phyloP scores from a whole-genome alignment of 352 stramenopile genomes.

The Globisporangium apiculatum region DNA sequence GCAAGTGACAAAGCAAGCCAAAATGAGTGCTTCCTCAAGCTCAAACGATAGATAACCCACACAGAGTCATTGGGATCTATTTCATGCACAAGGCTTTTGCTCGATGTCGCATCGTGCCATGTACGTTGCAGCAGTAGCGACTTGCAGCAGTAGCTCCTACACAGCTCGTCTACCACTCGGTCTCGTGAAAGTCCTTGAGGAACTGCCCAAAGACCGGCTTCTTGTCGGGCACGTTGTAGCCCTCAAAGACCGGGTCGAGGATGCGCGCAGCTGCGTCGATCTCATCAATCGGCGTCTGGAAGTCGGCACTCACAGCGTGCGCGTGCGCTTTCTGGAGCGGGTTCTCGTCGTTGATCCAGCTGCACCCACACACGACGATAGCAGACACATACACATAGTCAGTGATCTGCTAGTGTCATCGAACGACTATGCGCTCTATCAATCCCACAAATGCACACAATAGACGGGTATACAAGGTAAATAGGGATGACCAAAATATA shows the following conservation, averaged over 20 bases:
- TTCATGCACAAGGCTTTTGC: too few species aligned
- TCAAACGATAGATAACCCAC: not conserved
- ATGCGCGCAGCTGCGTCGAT: constrained; percentile 94
- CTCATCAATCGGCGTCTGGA: constrained; percentile 97
- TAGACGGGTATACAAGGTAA: not conserved
- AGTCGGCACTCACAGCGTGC: constrained; percentile 88
- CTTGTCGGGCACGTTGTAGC: constrained; percentile 44
- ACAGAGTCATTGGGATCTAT: too few species aligned
- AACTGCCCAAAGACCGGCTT: constrained; percentile 74
- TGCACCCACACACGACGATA: constrained; percentile 8
- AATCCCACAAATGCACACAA: not conserved
- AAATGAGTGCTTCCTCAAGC: too few species aligned
- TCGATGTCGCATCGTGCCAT: too few species aligned
- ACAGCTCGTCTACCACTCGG: constrained; percentile 65
- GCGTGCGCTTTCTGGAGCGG: constrained; percentile 91
- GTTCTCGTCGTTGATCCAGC: constrained; percentile 99
- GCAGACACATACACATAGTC: too few species aligned
- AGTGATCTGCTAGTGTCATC: too few species aligned
- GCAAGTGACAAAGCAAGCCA: not conserved
- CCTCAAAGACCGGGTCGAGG: constrained; percentile 93
- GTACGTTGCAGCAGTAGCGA: not conserved
- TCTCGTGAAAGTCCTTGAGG: constrained; percentile 88
- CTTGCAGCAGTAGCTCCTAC: not conserved
- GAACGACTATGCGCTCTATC: too few species aligned
- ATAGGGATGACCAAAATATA: too few species aligned